Percentiles rank a stretch among this genome's conserved stretches.
phyloP scores from a whole-genome alignment of 176 grass and related monocot genomes.

The Eragrostis curvula region DNA sequence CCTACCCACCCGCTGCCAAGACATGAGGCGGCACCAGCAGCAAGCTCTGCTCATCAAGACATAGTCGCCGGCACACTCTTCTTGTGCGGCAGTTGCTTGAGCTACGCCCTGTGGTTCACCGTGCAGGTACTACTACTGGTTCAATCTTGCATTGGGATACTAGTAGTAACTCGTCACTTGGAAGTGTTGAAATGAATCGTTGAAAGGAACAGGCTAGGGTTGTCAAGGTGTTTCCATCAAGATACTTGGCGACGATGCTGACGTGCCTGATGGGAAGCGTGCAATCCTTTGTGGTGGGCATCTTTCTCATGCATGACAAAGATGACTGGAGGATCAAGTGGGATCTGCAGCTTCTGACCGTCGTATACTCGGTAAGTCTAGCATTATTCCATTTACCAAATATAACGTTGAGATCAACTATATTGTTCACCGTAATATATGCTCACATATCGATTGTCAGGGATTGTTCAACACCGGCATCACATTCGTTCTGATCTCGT shows the following conservation, averaged over 20 bases:
- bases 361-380: conserved; percentile 55
- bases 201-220: conserved; percentile 46
- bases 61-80: conserved; percentile 39
- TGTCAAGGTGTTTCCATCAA: conserved; percentile 35
- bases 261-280: conserved; percentile 41
- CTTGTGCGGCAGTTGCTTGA: conserved; percentile 39
- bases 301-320: background rate
- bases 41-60: background rate
- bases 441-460: no score
- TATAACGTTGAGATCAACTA: no score
- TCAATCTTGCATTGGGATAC: no score
- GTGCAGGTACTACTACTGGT: conserved; percentile 27
- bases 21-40: background rate
- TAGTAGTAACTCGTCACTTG: no score
- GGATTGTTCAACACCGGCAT: conserved; percentile 44
- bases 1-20: conserved; percentile 22
- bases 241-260: conserved; percentile 45
- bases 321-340: conserved; percentile 44
- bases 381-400: no score
- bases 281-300: background rate
- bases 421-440: no score
- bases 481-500: conserved; percentile 45
- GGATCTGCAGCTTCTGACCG: conserved; percentile 41
- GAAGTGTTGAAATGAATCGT: no score
- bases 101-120: conserved; percentile 48